Percentiles rank a stretch among this genome's conserved stretches.
Evolutionary conservation across 2,329 filamentous ascomycete genomes (phyloP).

Genomic region (Alternaria sp.): DNA sequence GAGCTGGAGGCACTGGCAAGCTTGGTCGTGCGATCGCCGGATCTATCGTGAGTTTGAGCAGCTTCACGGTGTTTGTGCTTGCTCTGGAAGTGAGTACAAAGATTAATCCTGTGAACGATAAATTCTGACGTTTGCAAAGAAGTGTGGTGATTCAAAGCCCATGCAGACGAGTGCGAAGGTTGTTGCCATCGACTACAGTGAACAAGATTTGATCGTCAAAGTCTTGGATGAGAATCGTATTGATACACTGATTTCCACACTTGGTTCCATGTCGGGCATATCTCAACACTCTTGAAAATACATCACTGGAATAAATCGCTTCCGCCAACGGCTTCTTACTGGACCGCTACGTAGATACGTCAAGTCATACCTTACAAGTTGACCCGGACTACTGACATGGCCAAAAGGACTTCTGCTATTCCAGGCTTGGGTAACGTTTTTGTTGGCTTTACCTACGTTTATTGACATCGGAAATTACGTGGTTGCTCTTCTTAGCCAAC

Average conservation of each 20-base stretch:
- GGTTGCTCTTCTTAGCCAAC: constrained; percentile 10
- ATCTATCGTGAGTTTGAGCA: constrained; percentile 3
- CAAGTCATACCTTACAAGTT: constrained; percentile 13
- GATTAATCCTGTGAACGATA: neutral
- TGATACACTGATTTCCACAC: constrained; percentile 24
- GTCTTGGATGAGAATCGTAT: constrained; percentile 20
- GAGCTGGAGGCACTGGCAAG: constrained; percentile 32
- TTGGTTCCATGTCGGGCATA: constrained; percentile 8
- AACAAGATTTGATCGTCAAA: constrained; percentile 9
- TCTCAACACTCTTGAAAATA: constrained; percentile 8
- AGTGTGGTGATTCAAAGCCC: neutral
- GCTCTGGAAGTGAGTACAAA: neutral
- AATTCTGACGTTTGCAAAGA: neutral
- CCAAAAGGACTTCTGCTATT: constrained; percentile 23
- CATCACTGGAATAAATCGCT: constrained; percentile 15
- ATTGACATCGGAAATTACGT: constrained; percentile 24
- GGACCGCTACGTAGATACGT: constrained; percentile 20
- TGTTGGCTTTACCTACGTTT: constrained; percentile 25
- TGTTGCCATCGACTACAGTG: constrained; percentile 20
- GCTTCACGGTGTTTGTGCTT: constrained; percentile 15
- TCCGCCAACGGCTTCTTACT: constrained; percentile 25
- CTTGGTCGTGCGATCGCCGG: constrained; percentile 31
- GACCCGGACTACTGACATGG: constrained; percentile 18
- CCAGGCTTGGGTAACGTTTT: constrained; percentile 25
- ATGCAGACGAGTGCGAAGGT: constrained; percentile 13